Evolutionary conservation across 2,329 filamentous ascomycete species (phyloP).

Genomic region (Monascus ruber): DNA sequence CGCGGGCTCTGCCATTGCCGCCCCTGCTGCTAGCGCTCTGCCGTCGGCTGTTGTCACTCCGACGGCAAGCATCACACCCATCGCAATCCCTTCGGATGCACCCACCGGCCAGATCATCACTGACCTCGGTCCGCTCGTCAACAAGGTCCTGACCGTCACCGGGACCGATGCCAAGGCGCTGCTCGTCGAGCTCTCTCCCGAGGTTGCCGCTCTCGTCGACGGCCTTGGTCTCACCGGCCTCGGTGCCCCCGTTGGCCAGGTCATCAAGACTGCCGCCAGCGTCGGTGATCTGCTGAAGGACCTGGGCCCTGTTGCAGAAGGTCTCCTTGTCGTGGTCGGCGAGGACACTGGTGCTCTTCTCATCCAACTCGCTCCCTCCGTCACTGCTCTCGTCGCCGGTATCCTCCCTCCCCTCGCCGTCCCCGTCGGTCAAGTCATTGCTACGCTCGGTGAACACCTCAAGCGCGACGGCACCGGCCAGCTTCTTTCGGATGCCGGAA

Average conservation of each 20-base stretch:
- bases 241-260: conserved; percentile 13
- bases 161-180: conserved; percentile 18
- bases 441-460: conserved; percentile 5
- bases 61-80: too few species aligned
- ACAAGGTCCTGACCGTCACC: conserved; percentile 17
- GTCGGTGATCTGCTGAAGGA: conserved; percentile 17
- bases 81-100: background rate
- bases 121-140: conserved; percentile 14
- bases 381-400: conserved; percentile 11
- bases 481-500: too few species aligned
- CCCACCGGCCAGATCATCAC: conserved; percentile 13
- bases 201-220: conserved; percentile 15
- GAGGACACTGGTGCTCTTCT: conserved; percentile 11
- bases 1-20: too few species aligned
- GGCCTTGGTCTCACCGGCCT: conserved; percentile 18
- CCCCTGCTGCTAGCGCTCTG: too few species aligned
- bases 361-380: conserved; percentile 11
- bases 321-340: conserved; percentile 11
- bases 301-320: conserved; percentile 9
- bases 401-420: conserved; percentile 16
- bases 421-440: conserved; percentile 17
- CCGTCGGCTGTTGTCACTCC: too few species aligned
- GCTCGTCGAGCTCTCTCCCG: conserved; percentile 21
- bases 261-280: conserved; percentile 14
- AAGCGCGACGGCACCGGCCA: too few species aligned